phyloP scores from a whole-genome alignment of 2,329 filamentous ascomycete species.

The Fusarium lyarnte region DNA sequence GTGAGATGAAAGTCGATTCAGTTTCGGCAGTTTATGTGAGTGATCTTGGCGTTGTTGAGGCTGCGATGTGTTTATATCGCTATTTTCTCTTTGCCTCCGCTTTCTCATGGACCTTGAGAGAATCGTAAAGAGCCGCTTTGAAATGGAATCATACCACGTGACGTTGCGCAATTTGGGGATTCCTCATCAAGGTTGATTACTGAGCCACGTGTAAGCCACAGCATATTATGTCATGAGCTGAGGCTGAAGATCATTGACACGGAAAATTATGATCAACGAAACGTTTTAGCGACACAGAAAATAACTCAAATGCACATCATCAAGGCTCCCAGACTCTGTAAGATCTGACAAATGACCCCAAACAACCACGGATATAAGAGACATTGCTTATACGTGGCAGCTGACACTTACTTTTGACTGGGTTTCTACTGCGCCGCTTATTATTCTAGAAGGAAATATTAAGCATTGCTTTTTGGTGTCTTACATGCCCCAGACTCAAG shows the following conservation, averaged over 20 bases:
- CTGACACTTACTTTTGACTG: not conserved
- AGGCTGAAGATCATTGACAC: not conserved
- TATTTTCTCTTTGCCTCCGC: not conserved
- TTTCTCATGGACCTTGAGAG: conserved; percentile 31
- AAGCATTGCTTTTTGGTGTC: not conserved
- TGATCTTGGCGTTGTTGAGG: not conserved
- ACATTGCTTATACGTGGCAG: not conserved
- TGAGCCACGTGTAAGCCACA: conserved; percentile 19
- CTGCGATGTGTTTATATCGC: conserved; percentile 15
- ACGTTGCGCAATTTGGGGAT: conserved; percentile 31
- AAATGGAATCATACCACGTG: conserved; percentile 40
- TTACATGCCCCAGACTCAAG: not conserved
- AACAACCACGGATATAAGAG: not conserved
- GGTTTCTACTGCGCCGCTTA: not conserved
- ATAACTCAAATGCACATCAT: not conserved
- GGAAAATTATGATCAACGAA: not conserved
- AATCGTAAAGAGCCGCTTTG: conserved; percentile 35
- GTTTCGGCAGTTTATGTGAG: not conserved
- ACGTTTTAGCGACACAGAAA: not conserved
- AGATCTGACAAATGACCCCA: not conserved
- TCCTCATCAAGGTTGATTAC: not conserved
- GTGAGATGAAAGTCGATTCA: not conserved
- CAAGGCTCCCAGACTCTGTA: not conserved
- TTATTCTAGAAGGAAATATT: not conserved
- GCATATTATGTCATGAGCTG: not conserved